phyloP scores from a whole-genome alignment of 108 stramenopile species.

The Cylindrotheca fusiformis region DNA sequence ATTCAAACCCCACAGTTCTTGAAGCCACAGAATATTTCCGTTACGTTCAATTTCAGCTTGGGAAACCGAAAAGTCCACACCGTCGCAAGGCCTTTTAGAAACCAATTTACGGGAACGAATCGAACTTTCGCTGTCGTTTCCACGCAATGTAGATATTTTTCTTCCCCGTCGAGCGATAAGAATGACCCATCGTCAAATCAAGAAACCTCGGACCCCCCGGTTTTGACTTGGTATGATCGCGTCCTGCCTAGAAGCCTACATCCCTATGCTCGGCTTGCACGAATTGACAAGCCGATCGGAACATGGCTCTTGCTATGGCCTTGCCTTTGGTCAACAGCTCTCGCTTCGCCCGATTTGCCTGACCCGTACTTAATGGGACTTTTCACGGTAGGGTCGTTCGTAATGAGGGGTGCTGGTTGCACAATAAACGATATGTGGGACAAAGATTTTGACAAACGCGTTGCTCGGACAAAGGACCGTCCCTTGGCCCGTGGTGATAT shows the following conservation, averaged over 20 bases:
- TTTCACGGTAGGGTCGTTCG: constrained; percentile 82
- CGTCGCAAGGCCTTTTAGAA: too few relatives aligned
- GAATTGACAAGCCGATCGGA: constrained; percentile 87
- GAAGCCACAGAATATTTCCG: too few relatives aligned
- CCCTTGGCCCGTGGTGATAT: constrained; percentile 88
- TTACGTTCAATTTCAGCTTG: too few relatives aligned
- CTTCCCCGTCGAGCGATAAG: neutral
- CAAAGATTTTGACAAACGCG: constrained; percentile 82
- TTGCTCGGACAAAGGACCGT: constrained; percentile 80
- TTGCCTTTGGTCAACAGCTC: constrained; percentile 75
- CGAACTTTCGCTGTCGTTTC: too few relatives aligned
- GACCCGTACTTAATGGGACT: constrained; percentile 48
- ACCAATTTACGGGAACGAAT: too few relatives aligned
- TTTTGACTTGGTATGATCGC: constrained; percentile 48
- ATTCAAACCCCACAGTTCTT: too few relatives aligned
- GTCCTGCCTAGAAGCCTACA: constrained; percentile 31
- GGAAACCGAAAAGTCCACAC: too few relatives aligned
- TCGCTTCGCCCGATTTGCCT: constrained; percentile 40
- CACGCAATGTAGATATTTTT: too few relatives aligned
- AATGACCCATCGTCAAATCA: neutral
- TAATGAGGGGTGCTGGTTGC: constrained; percentile 97
- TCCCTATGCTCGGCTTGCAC: constrained; percentile 78
- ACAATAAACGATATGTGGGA: constrained; percentile 99
- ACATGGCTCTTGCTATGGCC: constrained; percentile 86
- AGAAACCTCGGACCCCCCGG: constrained; percentile 40